These are phyloP conservation scores for Emydomyces testavorans DNA, from an alignment of 2,329 filamentous ascomycete genomes.

Conservation along the genomic window DNA sequence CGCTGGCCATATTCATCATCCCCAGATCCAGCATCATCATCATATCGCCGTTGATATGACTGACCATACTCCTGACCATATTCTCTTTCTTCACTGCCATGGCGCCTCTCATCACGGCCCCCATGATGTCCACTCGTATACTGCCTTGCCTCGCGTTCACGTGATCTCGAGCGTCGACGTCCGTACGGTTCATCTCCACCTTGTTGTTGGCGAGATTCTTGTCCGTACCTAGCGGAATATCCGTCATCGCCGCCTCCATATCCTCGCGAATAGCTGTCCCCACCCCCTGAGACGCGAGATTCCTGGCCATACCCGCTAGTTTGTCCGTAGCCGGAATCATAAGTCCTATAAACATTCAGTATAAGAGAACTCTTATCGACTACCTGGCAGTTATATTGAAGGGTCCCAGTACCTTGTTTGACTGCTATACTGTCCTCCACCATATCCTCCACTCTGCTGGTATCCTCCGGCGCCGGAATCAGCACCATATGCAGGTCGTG, in stretches of 20 bases:
- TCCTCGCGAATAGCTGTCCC: constrained; percentile 2
- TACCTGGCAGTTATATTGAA: not conserved
- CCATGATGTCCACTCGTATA: constrained; percentile 13
- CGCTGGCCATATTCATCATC: constrained; percentile 11
- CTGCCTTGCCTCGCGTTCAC: constrained; percentile 12
- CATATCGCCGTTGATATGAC: constrained; percentile 14
- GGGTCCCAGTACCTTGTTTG: not conserved
- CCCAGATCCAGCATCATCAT: constrained; percentile 18
- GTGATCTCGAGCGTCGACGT: constrained; percentile 9
- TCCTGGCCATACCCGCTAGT: constrained; percentile 5
- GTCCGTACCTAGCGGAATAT: constrained; percentile 12
- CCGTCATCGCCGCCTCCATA: constrained; percentile 6
- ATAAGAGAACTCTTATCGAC: too few relatives aligned
- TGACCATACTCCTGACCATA: constrained; percentile 13
- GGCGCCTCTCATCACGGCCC: constrained; percentile 17
- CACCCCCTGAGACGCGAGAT: constrained; percentile 7
- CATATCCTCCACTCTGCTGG: constrained; percentile 4
- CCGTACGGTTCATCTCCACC: constrained; percentile 1
- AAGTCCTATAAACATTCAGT: not conserved
- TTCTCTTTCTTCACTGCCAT: constrained; percentile 19
- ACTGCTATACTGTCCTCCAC: not conserved
- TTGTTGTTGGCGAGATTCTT: constrained; percentile 9
- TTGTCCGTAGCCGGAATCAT: constrained; percentile 1
- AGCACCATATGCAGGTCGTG: constrained; percentile 1
- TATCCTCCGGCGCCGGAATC: too few relatives aligned